Percentiles rank a stretch among this genome's conserved stretches.
Evolutionary conservation across 768 basidiomycete species (phyloP).

Genomic region (Kwoniella bestiolae): DNA sequence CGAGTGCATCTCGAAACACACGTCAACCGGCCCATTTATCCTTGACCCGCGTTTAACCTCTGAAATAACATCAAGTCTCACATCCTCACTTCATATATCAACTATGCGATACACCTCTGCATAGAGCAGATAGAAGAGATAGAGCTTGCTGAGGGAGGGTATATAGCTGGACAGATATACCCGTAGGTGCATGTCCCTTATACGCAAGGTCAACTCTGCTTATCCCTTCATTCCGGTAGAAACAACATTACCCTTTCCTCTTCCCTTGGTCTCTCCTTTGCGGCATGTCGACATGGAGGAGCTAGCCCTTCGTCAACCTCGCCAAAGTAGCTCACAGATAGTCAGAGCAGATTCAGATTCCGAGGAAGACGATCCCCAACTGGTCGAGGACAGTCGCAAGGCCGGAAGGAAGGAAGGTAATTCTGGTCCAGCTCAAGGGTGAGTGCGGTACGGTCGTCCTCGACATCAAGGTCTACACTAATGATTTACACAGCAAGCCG

Average conservation of each 20-base stretch:
- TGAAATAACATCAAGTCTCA: neutral
- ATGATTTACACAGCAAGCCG: too few species aligned
- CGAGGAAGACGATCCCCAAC: too few species aligned
- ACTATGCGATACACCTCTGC: neutral
- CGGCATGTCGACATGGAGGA: neutral
- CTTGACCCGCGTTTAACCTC: neutral
- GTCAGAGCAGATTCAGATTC: too few species aligned
- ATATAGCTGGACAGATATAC: too few species aligned
- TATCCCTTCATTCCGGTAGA: too few species aligned
- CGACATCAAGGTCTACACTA: too few species aligned
- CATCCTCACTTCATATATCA: neutral
- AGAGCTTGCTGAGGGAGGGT: neutral
- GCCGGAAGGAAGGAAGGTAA: neutral
- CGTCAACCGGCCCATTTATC: constrained; percentile 3
- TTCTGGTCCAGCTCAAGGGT: neutral
- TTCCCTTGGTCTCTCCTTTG: neutral
- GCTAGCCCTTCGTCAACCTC: neutral
- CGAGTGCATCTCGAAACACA: neutral
- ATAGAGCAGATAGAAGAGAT: neutral
- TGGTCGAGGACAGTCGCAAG: neutral
- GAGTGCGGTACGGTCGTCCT: too few species aligned
- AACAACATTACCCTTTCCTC: neutral
- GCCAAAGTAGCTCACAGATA: neutral
- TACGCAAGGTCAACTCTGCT: too few species aligned
- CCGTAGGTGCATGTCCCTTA: too few species aligned